Conservation (phyloP, 192 early-diverging fungal genomes). For the Coemansia sp. region DNA sequence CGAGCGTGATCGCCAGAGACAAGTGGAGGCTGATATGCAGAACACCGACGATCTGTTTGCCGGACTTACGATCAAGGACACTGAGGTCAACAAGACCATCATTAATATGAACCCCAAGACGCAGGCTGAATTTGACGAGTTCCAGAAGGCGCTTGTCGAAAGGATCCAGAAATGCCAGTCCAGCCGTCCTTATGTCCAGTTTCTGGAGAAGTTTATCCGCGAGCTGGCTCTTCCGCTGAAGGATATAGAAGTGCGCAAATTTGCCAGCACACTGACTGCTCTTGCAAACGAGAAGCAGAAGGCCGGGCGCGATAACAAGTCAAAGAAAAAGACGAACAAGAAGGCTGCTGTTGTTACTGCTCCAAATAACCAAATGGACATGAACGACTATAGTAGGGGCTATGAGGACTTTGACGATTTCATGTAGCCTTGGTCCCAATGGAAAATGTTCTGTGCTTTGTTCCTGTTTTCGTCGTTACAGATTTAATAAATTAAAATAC, state of each 20-base stretch:
- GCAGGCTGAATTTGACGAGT: conserved; percentile 69
- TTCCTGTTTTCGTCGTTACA: neutral
- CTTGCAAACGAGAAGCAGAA: conserved; percentile 78
- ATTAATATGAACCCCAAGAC: conserved; percentile 61
- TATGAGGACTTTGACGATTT: conserved; percentile 62
- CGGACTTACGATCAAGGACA: conserved; percentile 60
- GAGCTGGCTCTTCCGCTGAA: conserved; percentile 61
- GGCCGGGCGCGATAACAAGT: conserved; percentile 64
- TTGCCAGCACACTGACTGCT: conserved; percentile 60
- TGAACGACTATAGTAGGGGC: conserved; percentile 59
- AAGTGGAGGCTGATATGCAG: conserved; percentile 65
- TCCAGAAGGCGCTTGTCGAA: conserved; percentile 61
- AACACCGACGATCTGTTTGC: conserved; percentile 67
- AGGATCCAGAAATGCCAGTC: conserved; percentile 58
- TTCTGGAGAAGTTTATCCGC: conserved; percentile 67
- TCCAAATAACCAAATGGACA: conserved; percentile 34
- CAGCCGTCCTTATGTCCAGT: conserved; percentile 52
- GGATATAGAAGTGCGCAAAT: conserved; percentile 67
- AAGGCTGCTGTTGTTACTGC: conserved; percentile 33
- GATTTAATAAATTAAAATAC: neutral
- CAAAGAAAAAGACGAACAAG: conserved; percentile 69
- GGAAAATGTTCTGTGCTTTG: neutral
- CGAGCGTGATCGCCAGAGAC: conserved; percentile 56
- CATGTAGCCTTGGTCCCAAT: neutral
- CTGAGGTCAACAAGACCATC: conserved; percentile 25